Conservation (phyloP, 2,329 filamentous ascomycete species). For the Fusarium graminum region DNA sequence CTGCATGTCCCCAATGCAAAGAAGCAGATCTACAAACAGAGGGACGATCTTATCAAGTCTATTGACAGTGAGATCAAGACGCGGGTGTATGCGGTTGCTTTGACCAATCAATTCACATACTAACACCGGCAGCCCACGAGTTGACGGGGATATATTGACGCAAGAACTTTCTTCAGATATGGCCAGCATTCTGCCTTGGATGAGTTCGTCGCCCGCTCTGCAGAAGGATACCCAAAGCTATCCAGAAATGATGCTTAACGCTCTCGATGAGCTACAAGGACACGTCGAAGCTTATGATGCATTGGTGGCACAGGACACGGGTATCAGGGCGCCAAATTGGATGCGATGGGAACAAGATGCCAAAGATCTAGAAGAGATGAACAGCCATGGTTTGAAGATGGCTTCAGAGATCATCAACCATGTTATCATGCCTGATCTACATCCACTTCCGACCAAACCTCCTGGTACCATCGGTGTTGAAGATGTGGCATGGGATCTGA, state of each 20-base stretch:
- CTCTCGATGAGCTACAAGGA: slow-evolving; percentile 40
- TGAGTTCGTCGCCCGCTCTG: slow-evolving; percentile 3
- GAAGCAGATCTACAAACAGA: slow-evolving; percentile 43
- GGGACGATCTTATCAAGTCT: slow-evolving; percentile 36
- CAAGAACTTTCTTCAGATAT: slow-evolving; percentile 29
- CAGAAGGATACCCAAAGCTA: slow-evolving; percentile 6
- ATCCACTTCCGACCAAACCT: slow-evolving; percentile 11
- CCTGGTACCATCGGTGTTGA: slow-evolving; percentile 47
- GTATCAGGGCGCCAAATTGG: slow-evolving; percentile 47
- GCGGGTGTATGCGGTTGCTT: slow-evolving; percentile 24
- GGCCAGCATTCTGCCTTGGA: slow-evolving; percentile 39
- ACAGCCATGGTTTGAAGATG: slow-evolving; percentile 45
- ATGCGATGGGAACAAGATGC: slow-evolving; percentile 54
- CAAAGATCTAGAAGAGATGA: slow-evolving; percentile 49
- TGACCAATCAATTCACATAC: not conserved
- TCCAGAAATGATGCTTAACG: slow-evolving; percentile 23
- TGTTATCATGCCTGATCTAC: slow-evolving; percentile 47
- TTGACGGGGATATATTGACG: slow-evolving; percentile 1
- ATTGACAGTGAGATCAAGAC: slow-evolving; percentile 40
- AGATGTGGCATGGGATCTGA: slow-evolving; percentile 53
- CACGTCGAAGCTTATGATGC: slow-evolving; percentile 45
- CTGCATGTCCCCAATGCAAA: slow-evolving; percentile 37
- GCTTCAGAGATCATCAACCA: slow-evolving; percentile 46
- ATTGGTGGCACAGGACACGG: slow-evolving; percentile 30
- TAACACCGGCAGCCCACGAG: slow-evolving; percentile 16